A percentile compares a stretch with the other conserved stretches of the same genome.
phyloP scores from a whole-genome alignment of 1,284 basidiomycete genomes.

The Neotropicomus parvogracilis region DNA sequence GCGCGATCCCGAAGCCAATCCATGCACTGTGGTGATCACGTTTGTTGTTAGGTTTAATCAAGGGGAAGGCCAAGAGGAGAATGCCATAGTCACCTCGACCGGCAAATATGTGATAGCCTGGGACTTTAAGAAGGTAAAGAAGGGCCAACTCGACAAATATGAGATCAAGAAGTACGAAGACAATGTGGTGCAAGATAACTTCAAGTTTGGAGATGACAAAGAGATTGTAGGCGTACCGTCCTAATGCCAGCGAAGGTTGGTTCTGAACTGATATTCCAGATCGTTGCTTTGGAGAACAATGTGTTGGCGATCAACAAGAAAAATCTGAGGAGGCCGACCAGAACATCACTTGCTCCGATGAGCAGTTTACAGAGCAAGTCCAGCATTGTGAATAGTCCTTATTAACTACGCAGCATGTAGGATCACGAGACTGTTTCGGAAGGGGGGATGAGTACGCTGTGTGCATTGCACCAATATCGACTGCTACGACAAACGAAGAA shows the following conservation, averaged over 20 bases:
- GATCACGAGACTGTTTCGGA: background rate
- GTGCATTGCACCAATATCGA: background rate
- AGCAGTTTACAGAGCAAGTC: slow-evolving; percentile 48
- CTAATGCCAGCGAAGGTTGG: background rate
- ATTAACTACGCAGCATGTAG: slow-evolving; percentile 36
- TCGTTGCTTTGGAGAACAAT: slow-evolving; percentile 93
- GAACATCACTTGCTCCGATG: slow-evolving; percentile 65
- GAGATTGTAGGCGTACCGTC: slow-evolving; percentile 84
- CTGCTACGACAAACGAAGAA: slow-evolving; percentile 2
- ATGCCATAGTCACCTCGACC: slow-evolving; percentile 93
- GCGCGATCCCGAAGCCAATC: slow-evolving; percentile 12
- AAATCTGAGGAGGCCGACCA: slow-evolving; percentile 82
- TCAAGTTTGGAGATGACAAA: slow-evolving; percentile 93
- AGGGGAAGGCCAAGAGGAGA: slow-evolving; percentile 83
- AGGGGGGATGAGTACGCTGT: slow-evolving; percentile 15
- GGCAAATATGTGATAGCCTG: slow-evolving; percentile 94
- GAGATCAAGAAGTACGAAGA: slow-evolving; percentile 97
- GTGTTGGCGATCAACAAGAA: slow-evolving; percentile 94
- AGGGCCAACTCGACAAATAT: slow-evolving; percentile 86
- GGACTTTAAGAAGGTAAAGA: slow-evolving; percentile 96
- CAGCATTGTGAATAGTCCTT: slow-evolving; percentile 69
- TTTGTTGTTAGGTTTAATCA: slow-evolving; percentile 76
- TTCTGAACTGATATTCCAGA: slow-evolving; percentile 41
- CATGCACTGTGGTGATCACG: background rate
- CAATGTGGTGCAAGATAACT: slow-evolving; percentile 92